phyloP scores from a whole-genome alignment of 2,329 filamentous ascomycete species.

The Pezicula carpinea region DNA sequence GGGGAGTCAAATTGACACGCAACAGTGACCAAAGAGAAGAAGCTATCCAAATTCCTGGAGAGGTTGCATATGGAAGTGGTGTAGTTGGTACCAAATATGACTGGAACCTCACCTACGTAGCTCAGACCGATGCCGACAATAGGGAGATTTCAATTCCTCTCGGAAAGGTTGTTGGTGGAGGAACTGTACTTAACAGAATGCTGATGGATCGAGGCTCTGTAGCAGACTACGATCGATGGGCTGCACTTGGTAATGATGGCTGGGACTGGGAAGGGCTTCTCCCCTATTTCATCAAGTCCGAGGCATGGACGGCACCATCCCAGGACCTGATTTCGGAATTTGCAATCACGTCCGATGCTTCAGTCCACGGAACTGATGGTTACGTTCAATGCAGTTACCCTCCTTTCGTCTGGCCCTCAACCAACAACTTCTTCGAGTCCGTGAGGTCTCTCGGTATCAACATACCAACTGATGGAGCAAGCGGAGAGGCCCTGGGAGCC shows the following conservation, averaged over 20 bases:
- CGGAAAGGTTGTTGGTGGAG: conserved; percentile 27
- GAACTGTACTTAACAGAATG: conserved; percentile 35
- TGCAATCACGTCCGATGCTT: conserved; percentile 28
- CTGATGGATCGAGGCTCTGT: conserved; percentile 31
- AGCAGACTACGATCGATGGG: conserved; percentile 39
- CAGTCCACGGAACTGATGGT: conserved; percentile 30
- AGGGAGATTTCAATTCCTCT: background rate
- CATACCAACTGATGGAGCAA: background rate
- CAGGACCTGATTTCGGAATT: conserved; percentile 27
- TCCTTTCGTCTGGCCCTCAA: conserved; percentile 31
- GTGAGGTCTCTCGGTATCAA: background rate
- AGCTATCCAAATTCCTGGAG: background rate
- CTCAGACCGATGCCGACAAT: background rate
- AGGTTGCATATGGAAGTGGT: background rate
- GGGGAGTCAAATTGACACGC: background rate
- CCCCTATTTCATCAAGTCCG: conserved; percentile 24
- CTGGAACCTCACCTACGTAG: background rate
- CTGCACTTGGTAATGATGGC: conserved; percentile 36
- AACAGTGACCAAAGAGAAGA: background rate
- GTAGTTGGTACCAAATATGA: conserved; percentile 1
- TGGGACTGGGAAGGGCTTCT: conserved; percentile 36
- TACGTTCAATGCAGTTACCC: conserved; percentile 36
- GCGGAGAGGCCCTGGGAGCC: background rate
- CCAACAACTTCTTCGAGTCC: conserved; percentile 9
- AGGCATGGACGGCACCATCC: conserved; percentile 30